These are phyloP conservation scores for Globisporangium viniferum DNA, from an alignment of 352 stramenopile species.

Conservation along the genomic window DNA sequence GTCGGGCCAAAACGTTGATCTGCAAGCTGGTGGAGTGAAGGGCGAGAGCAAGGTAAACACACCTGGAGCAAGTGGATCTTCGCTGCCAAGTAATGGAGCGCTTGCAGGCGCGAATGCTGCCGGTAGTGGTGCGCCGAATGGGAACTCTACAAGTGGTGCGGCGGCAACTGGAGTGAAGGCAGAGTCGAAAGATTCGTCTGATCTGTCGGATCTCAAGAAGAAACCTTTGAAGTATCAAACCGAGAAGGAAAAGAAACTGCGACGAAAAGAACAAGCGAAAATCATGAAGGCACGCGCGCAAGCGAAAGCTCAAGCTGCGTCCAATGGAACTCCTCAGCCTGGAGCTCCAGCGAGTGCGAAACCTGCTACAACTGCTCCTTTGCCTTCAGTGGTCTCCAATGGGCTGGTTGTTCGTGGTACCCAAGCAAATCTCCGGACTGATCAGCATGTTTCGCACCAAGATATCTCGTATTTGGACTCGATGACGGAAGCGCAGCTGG, in stretches of 20 bases:
- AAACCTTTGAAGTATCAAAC: slow-evolving; percentile 75
- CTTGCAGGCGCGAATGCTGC: slow-evolving; percentile 2
- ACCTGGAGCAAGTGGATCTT: neutral
- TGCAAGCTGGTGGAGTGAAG: slow-evolving; percentile 14
- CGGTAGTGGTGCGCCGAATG: slow-evolving; percentile 4
- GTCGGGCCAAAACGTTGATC: slow-evolving; percentile 3
- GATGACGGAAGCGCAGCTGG: slow-evolving; percentile 81
- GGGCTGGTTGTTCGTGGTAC: slow-evolving; percentile 72
- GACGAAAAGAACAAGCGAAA: slow-evolving; percentile 79
- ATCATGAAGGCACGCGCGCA: slow-evolving; percentile 72
- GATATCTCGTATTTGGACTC: slow-evolving; percentile 88
- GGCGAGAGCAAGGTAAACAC: slow-evolving; percentile 14
- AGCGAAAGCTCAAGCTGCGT: slow-evolving; percentile 57
- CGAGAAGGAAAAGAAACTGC: slow-evolving; percentile 87
- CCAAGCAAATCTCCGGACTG: slow-evolving; percentile 50
- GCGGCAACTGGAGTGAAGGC: slow-evolving; percentile 10
- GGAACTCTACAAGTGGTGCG: neutral
- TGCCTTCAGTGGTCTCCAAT: slow-evolving; percentile 29
- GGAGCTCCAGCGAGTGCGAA: slow-evolving; percentile 3
- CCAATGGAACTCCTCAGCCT: slow-evolving; percentile 8
- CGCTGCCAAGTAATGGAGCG: slow-evolving; percentile 1
- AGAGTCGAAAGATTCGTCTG: slow-evolving; percentile 7
- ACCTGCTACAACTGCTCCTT: slow-evolving; percentile 12
- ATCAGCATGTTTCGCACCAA: slow-evolving; percentile 69
- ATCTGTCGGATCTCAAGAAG: slow-evolving; percentile 51